Evolutionary conservation across 306 rosid genomes (phyloP).

Genomic region (Malus sylvestris): DNA sequence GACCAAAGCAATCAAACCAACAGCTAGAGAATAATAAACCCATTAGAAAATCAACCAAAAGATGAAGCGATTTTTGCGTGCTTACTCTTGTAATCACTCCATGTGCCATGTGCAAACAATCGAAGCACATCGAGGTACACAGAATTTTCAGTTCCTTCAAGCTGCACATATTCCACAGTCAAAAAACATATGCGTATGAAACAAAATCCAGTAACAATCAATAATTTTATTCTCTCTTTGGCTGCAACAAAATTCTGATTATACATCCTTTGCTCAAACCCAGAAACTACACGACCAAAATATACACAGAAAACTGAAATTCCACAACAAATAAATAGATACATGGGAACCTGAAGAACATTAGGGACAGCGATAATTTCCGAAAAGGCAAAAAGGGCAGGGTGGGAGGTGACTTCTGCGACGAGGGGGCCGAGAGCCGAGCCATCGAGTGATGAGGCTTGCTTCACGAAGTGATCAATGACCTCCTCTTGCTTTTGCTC

Average conservation of each 20-base stretch:
- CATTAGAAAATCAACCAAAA: neutral
- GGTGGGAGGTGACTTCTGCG: constrained; percentile 73
- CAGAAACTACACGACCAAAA: neutral
- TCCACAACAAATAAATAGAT: neutral
- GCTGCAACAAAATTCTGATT: neutral
- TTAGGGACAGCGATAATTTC: constrained; percentile 78
- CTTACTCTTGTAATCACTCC: constrained; percentile 93
- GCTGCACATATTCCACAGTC: constrained; percentile 39
- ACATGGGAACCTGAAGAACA: constrained; percentile 48
- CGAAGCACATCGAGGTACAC: constrained; percentile 66
- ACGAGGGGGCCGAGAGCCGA: constrained; percentile 45
- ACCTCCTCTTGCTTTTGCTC: constrained; percentile 81
- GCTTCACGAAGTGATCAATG: constrained; percentile 72
- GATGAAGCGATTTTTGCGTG: neutral
- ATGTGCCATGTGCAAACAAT: constrained; percentile 84
- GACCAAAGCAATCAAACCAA: neutral
- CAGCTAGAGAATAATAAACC: neutral
- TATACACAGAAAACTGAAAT: neutral
- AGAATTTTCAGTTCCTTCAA: constrained; percentile 58
- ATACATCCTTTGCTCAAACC: neutral
- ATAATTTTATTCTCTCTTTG: neutral
- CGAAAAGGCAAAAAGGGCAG: constrained; percentile 83
- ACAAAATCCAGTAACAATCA: neutral
- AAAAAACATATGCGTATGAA: neutral
- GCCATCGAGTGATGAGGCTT: constrained; percentile 48